phyloP scores from a whole-genome alignment of 202 grass and related monocot genomes.

The Setaria italica region DNA sequence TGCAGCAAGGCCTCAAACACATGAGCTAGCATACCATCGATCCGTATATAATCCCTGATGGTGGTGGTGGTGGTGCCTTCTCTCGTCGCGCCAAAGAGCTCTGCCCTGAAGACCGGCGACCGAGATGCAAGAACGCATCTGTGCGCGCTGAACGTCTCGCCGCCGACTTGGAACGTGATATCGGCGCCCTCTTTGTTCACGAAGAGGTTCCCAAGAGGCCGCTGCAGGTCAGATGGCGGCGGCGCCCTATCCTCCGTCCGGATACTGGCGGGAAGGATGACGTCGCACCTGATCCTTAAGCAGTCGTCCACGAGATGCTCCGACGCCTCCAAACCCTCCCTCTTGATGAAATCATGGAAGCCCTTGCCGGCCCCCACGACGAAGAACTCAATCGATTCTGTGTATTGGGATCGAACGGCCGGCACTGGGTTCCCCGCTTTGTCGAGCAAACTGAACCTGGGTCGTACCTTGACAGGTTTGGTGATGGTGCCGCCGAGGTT shows the following conservation, averaged over 20 bases:
- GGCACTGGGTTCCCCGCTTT: not conserved
- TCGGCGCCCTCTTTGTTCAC: not conserved
- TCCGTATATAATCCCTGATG: not conserved
- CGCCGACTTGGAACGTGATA: not conserved
- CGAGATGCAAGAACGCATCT: constrained; percentile 3
- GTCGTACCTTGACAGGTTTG: not conserved
- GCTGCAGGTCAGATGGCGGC: not conserved
- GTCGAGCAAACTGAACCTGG: not conserved
- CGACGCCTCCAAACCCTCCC: not conserved
- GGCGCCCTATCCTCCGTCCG: not conserved
- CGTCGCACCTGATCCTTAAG: not conserved
- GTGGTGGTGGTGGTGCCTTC: not conserved
- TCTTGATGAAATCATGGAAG: not conserved
- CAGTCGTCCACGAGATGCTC: not conserved
- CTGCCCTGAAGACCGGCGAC: not conserved
- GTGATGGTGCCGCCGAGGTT: not conserved
- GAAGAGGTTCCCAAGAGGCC: not conserved
- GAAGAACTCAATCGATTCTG: not conserved
- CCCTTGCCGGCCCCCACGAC: not conserved
- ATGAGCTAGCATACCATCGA: not conserved
- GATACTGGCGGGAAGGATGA: not conserved
- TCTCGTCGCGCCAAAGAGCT: not conserved
- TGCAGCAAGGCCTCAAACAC: constrained; percentile 13
- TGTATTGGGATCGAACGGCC: not conserved
- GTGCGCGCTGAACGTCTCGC: not conserved